Evolutionary conservation across 805 yeast species (phyloP).

Genomic region (Sugiyamaella floridensis): DNA sequence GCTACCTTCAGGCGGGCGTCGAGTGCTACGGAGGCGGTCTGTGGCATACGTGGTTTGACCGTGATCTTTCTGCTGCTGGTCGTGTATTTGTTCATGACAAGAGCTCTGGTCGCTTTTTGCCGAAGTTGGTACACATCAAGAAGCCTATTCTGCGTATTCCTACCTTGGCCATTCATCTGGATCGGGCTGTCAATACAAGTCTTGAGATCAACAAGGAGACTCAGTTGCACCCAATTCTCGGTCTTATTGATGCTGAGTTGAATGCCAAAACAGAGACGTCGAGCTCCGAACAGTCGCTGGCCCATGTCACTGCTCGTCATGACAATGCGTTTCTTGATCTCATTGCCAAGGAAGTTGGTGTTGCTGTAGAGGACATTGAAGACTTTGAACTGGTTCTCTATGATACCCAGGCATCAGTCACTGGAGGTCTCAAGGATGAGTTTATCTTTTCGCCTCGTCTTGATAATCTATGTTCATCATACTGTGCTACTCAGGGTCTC

Average conservation of each 20-base stretch:
- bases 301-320: conserved; percentile 59
- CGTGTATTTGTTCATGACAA: conserved; percentile 63
- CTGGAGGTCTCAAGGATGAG: conserved; percentile 89
- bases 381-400: conserved; percentile 84
- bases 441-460: conserved; percentile 86
- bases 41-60: conserved; percentile 96
- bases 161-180: conserved; percentile 86
- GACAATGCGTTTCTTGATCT: conserved; percentile 60
- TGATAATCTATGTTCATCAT: conserved; percentile 87
- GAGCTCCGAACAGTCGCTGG: conserved; percentile 16
- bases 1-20: conserved; percentile 83
- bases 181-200: conserved; percentile 65
- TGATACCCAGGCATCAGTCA: conserved; percentile 73
- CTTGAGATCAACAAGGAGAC: conserved; percentile 88
- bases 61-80: conserved; percentile 88
- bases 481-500: conserved; percentile 66
- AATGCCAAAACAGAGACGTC: conserved; percentile 24
- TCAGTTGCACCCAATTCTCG: conserved; percentile 81
- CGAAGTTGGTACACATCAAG: conserved; percentile 70
- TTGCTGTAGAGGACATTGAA: conserved; percentile 53
- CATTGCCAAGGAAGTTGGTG: conserved; percentile 58
- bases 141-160: conserved; percentile 87
- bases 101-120: conserved; percentile 42
- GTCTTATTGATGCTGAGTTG: conserved; percentile 40
- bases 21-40: conserved; percentile 95